Evolutionary conservation across 371 early-diverging fungal species (phyloP), one percentile per base, ranked within the genome.

Genomic region (Circinella umbellata): DNA sequence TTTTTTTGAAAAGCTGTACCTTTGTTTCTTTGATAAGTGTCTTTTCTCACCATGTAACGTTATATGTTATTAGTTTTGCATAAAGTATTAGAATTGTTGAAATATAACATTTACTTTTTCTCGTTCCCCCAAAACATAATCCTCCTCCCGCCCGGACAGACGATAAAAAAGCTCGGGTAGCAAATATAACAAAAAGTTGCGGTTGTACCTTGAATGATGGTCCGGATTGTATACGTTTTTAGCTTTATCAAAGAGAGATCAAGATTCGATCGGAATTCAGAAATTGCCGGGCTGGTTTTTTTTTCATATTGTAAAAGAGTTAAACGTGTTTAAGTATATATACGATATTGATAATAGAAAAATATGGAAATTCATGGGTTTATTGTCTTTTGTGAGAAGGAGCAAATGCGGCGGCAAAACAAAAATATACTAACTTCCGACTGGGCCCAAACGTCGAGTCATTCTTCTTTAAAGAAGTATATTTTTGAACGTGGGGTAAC

Each of bases 221-320:
- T 42, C 11, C 42, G 42, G 11, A 11, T 42, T 9, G 42, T 9
- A 42, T 42, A 9, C 11, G 11, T 47, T 9, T 47, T 63, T 63
- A 63, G 63, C 63, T 63, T 63, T 63, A 63, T 63, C 63, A 46
- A 63, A 47, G 47, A 47, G 47, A 63, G 47, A 63, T 63, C 63
- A 63, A 63, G 63, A 63, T 63, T 63, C 27, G 6, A 8, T 69
- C 15, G 76, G 76, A 18, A 68, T 70, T 54, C 69, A 76, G 39
- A 70, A 59, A 17, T 66, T 61, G 34, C 59, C 64, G n/a, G 63
- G 69, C 9, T 69, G 69, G 27, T 67, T 70, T 27, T 72, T 73
- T 7, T 36, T 76, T 37, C 37, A 67, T 18, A 17, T 54, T 20
- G 54, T 54, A 8, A 20, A 54, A 54, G 54, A 4, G 20, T 27